These are phyloP conservation scores for Nelumbo lutea DNA, from an alignment of 164 flowering plant species.

Conservation along the genomic window DNA sequence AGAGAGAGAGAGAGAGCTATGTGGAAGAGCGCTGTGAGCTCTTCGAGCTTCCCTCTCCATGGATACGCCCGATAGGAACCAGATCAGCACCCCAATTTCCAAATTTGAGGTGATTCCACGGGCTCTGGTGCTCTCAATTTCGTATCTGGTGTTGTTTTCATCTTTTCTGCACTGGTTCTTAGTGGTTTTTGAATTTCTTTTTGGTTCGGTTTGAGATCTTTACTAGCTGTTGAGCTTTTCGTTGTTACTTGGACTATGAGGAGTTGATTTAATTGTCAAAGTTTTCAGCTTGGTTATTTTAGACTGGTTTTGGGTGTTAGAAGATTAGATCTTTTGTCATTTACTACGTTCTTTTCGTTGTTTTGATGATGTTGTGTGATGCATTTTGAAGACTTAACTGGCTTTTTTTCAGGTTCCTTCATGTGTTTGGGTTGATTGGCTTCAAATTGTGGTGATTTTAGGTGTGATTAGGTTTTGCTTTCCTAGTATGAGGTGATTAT, in stretches of 20 bases:
- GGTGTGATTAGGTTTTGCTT: neutral
- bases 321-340: neutral
- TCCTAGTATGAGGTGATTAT: neutral
- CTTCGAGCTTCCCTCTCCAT: constrained; percentile 20
- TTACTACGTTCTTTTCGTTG: too few relatives aligned
- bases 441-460: neutral
- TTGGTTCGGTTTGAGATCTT: too few relatives aligned
- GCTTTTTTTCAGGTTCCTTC: neutral
- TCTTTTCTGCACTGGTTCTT: neutral
- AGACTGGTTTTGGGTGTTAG: neutral
- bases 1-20: constrained; percentile 13
- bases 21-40: constrained; percentile 6
- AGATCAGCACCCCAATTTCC: constrained; percentile 50
- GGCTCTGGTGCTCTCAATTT: constrained; percentile 1
- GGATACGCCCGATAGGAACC: constrained; percentile 81
- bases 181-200: neutral
- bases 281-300: neutral
- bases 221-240: too few relatives aligned
- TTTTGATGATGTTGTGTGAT: neutral
- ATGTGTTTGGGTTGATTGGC: neutral
- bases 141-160: neutral
- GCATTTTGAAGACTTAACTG: neutral
- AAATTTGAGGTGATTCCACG: constrained; percentile 58
- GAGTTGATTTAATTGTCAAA: neutral
- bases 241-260: too few relatives aligned